Evolutionary conservation across 768 basidiomycete genomes (phyloP).

Genomic region (Cubamyces sp.): DNA sequence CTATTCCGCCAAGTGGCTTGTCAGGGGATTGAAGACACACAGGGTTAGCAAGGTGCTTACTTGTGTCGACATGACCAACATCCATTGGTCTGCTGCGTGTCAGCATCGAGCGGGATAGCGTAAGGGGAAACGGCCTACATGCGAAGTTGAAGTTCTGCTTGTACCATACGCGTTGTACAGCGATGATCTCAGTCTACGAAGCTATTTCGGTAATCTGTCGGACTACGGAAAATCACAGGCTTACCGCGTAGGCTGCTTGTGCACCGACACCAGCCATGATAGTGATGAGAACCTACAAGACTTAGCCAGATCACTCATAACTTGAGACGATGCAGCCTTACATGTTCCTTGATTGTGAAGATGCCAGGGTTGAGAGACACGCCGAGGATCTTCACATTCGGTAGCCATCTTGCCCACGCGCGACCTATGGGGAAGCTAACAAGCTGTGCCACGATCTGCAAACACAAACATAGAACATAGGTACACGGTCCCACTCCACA

Average conservation of each 20-base stretch:
- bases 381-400: slow-evolving; percentile 58
- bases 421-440: slow-evolving; percentile 72
- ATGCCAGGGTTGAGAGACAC: slow-evolving; percentile 71
- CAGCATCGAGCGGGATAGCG: neutral
- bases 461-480: no score
- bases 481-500: no score
- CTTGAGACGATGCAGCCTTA: slow-evolving; percentile 35
- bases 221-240: slow-evolving; percentile 10
- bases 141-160: slow-evolving; percentile 63
- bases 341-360: slow-evolving; percentile 81
- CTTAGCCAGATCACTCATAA: slow-evolving; percentile 42
- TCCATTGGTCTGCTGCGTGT: slow-evolving; percentile 31
- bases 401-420: slow-evolving; percentile 64
- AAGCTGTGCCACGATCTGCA: slow-evolving; percentile 66
- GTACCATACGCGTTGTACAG: slow-evolving; percentile 78
- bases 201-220: neutral
- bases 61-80: slow-evolving; percentile 36
- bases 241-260: slow-evolving; percentile 62
- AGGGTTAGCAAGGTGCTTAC: slow-evolving; percentile 6
- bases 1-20: slow-evolving; percentile 9
- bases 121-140: slow-evolving; percentile 41
- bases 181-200: slow-evolving; percentile 63
- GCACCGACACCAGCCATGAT: slow-evolving; percentile 71
- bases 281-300: slow-evolving; percentile 59
- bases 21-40: neutral